Base-by-base conservation (phyloP, 106 monocot species). In the Triglochin maritima region DNA sequence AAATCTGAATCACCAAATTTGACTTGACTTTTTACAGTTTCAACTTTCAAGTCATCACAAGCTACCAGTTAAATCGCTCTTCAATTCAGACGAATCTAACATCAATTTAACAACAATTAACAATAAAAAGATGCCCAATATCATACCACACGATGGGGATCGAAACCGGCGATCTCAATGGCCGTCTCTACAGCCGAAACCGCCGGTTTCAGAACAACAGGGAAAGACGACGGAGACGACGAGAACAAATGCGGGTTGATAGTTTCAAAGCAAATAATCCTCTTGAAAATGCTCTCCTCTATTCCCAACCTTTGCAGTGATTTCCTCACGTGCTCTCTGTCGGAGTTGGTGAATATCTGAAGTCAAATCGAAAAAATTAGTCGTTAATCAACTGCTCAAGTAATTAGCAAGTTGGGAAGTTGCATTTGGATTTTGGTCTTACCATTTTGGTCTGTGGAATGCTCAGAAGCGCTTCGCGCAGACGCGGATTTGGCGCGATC, bases 331-430 rank as follows among this genome's bases (percentile, higher is more conserved):
- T 94, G 94, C 53, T 72, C 66, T 65, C 75, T 62, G 15, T 94
- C 94, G 46, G 94, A 90, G 73, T 94, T 94, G 4, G 94, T 94
- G 64, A 94, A 94, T 44, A 90, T 16, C 89, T 94, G 77, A 41
- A 44, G 7, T 6, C 48, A 4, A 69, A 43, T 4, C 13, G 49
- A 15, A 62, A 14, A 4, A 47, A 16, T 16, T n/a, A 73, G 14
- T 0, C 47, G 47, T 4, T 46, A 43, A 13, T 47, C 45, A 9
- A 11, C 7, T 15, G 7, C 5, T 8, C 7, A 8, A 6, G 52
- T 8, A n/a, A 9, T 16, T n/a, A 50, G 41, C 44, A 10, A 44
- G 11, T 10, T 41, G 43, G 2, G 6, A 44, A 41, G 7, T 5
- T 5, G 43, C 5, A 11, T 45, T 7, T 8, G 44, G 6, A 2